A percentile compares a stretch with the other conserved stretches of the same genome.
phyloP scores from a whole-genome alignment of 495 filamentous ascomycete genomes.

The Patellaria atrata region DNA sequence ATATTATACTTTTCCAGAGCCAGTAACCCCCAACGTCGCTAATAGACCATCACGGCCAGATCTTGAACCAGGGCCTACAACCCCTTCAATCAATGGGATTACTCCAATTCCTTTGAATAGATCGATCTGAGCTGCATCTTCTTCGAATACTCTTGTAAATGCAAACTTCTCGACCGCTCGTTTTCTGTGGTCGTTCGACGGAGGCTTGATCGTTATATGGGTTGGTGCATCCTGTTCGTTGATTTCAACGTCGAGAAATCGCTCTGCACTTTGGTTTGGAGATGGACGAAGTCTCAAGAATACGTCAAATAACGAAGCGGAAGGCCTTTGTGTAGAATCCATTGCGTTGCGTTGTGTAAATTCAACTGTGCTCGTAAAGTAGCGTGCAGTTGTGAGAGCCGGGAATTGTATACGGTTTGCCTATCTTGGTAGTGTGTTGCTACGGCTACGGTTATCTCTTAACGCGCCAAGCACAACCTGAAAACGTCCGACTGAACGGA shows the following conservation, averaged over 20 bases:
- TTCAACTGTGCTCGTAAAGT: too few relatives aligned
- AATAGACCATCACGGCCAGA: conserved; percentile 79
- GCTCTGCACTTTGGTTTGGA: conserved; percentile 34
- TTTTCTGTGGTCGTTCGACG: conserved; percentile 54
- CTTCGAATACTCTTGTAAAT: conserved; percentile 88
- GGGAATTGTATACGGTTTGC: too few relatives aligned
- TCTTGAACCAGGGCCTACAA: conserved; percentile 49
- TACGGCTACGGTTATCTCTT: too few relatives aligned
- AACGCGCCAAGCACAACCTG: too few relatives aligned
- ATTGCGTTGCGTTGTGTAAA: too few relatives aligned
- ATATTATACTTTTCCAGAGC: conserved; percentile 72
- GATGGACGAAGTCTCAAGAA: conserved; percentile 81
- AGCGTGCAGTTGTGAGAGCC: too few relatives aligned
- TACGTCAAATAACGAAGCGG: conserved; percentile 71
- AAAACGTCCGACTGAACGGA: too few relatives aligned
- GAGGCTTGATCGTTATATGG: conserved; percentile 79
- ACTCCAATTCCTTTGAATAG: conserved; percentile 75
- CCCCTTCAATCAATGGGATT: conserved; percentile 59
- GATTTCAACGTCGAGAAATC: conserved; percentile 66
- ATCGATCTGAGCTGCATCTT: conserved; percentile 67
- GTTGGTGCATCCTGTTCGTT: conserved; percentile 39
- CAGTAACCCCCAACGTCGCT: conserved; percentile 88
- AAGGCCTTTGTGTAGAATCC: conserved; percentile 26
- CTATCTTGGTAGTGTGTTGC: too few relatives aligned
- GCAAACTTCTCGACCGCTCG: conserved; percentile 85